Conservation (phyloP, 768 basidiomycete genomes). For the Inosperma sp. region DNA sequence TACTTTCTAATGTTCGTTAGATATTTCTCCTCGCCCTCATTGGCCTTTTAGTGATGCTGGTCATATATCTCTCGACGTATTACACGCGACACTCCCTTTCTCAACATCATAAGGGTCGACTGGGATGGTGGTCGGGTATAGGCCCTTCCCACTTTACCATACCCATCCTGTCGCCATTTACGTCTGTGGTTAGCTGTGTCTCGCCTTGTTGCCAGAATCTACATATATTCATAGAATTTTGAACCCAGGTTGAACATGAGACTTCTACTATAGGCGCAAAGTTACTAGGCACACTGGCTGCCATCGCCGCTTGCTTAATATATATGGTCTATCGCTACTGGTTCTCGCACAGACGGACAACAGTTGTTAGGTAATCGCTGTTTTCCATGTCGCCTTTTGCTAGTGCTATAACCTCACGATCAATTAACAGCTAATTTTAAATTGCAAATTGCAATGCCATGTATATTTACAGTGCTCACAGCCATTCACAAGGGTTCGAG, state of each 20-base stretch:
- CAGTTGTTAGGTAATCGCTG: too few species aligned
- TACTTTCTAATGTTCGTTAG: too few species aligned
- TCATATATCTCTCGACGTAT: constrained; percentile 33
- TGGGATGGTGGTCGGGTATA: constrained; percentile 27
- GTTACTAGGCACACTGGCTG: constrained; percentile 36
- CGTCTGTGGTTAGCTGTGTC: constrained; percentile 56
- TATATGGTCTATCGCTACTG: constrained; percentile 45
- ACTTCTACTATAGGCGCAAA: constrained; percentile 55
- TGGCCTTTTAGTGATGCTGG: constrained; percentile 31
- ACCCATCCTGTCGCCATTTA: constrained; percentile 73
- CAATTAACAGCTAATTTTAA: too few species aligned
- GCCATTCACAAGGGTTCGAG: too few species aligned
- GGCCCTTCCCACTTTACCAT: constrained; percentile 66
- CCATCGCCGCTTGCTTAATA: constrained; percentile 37
- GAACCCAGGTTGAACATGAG: constrained; percentile 67
- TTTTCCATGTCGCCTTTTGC: too few species aligned
- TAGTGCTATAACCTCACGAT: too few species aligned
- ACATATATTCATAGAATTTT: background rate
- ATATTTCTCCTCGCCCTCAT: constrained; percentile 33
- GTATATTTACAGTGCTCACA: too few species aligned
- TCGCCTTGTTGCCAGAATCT: background rate
- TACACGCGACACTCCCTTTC: constrained; percentile 23
- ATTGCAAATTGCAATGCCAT: too few species aligned
- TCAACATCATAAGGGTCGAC: constrained; percentile 17
- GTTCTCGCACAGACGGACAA: constrained; percentile 15